A percentile compares a stretch with the other conserved stretches of the same genome.
phyloP scores from a whole-genome alignment of 2,329 filamentous ascomycete genomes.

The Blumeria hordei region DNA sequence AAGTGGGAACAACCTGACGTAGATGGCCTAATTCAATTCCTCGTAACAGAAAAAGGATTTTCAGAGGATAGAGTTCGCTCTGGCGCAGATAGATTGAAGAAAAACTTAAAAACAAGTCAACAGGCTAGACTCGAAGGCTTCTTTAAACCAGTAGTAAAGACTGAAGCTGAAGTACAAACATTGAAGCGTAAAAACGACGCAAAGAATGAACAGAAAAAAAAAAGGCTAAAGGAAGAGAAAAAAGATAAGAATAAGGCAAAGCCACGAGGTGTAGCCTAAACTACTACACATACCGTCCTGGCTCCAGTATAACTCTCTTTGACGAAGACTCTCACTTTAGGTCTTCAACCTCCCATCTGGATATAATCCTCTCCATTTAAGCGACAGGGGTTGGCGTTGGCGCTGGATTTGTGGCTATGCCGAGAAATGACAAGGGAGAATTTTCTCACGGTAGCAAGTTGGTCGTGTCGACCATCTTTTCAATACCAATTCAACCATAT shows the following conservation, averaged over 20 bases:
- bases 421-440: too few relatives aligned
- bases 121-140: slow-evolving; percentile 86
- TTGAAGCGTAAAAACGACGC: slow-evolving; percentile 88
- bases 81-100: slow-evolving; percentile 55
- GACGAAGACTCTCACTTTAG: too few relatives aligned
- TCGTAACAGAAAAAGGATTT: slow-evolving; percentile 90
- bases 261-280: slow-evolving; percentile 28
- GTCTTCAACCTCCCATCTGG: too few relatives aligned
- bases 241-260: slow-evolving; percentile 90
- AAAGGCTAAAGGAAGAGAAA: slow-evolving; percentile 81
- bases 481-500: too few relatives aligned
- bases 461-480: too few relatives aligned
- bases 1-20: slow-evolving; percentile 92
- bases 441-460: too few relatives aligned
- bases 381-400: too few relatives aligned
- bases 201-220: slow-evolving; percentile 79
- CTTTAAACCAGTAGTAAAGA: slow-evolving; percentile 82
- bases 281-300: neutral
- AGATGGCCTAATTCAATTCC: slow-evolving; percentile 68
- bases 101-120: slow-evolving; percentile 76
- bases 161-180: slow-evolving; percentile 58
- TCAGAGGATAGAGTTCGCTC: slow-evolving; percentile 77
- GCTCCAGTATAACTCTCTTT: too few relatives aligned
- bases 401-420: too few relatives aligned
- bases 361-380: too few relatives aligned